phyloP scores from a whole-genome alignment of 2,329 filamentous ascomycete genomes.

The Truncatella angustata region DNA sequence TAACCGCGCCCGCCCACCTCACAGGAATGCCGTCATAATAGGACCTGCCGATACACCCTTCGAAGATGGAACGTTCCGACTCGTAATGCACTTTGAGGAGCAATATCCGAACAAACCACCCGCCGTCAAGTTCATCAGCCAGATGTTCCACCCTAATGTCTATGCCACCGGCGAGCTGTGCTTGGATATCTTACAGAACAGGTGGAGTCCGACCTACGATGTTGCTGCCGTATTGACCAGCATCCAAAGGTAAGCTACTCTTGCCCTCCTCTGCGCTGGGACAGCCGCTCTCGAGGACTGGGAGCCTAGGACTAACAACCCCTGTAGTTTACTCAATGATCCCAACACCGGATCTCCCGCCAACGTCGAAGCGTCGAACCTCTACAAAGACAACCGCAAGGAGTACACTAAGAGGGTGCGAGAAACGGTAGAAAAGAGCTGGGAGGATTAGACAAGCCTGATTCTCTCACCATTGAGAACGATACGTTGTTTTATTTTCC shows the following conservation, averaged over 20 bases:
- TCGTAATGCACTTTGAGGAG: constrained; percentile 99
- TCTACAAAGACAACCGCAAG: constrained; percentile 97
- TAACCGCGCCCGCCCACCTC: not conserved
- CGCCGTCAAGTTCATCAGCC: constrained; percentile 95
- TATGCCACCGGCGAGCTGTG: constrained; percentile 97
- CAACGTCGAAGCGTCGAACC: constrained; percentile 95
- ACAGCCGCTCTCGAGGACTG: no score
- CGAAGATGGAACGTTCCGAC: constrained; percentile 75
- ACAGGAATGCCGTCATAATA: constrained; percentile 18
- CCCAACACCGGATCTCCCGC: constrained; percentile 98
- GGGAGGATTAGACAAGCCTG: constrained; percentile 70
- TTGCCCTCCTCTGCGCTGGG: not conserved
- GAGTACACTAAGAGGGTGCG: constrained; percentile 94
- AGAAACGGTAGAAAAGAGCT: constrained; percentile 98
- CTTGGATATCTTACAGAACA: constrained; percentile 93
- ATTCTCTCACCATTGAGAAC: no score
- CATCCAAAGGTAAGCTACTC: constrained; percentile 75
- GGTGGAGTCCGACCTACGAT: constrained; percentile 98
- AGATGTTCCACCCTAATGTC: constrained; percentile 99
- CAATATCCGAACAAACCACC: constrained; percentile 98
- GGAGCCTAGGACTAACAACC: not conserved
- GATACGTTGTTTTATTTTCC: not conserved
- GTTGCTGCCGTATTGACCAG: constrained; percentile 96
- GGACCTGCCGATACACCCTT: constrained; percentile 16
- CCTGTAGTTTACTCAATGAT: constrained; percentile 81